A percentile compares a stretch with the other conserved stretches of the same genome.
Conservation (phyloP, 1,284 basidiomycete genomes). For the Ustilago bromivora region DNA sequence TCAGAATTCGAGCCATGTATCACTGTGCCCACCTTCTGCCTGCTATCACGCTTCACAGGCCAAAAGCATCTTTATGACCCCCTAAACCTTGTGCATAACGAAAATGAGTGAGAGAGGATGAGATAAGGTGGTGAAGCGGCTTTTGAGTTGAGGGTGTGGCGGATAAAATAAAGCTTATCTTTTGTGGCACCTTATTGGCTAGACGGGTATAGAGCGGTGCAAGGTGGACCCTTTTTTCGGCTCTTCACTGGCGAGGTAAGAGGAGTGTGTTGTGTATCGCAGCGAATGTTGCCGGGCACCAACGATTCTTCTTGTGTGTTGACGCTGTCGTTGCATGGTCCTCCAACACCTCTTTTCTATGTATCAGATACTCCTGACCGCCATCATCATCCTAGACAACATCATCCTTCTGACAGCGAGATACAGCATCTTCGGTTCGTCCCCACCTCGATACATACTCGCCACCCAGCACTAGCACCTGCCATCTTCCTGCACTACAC, state of each 20-base stretch:
- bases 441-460: not conserved
- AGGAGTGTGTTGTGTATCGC: not conserved
- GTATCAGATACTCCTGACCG: not conserved
- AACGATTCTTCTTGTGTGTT: not conserved
- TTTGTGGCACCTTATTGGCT: constrained; percentile 1
- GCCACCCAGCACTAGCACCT: not conserved
- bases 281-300: not conserved
- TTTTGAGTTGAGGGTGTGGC: not conserved
- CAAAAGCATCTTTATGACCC: not conserved
- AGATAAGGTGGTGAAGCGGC: constrained; percentile 1
- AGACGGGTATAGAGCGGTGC: not conserved
- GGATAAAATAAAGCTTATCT: constrained; percentile 8
- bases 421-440: too few species aligned
- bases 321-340: too few species aligned
- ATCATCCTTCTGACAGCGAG: not conserved
- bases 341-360: not conserved
- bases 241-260: not conserved
- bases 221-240: constrained; percentile 4
- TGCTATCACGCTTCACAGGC: not conserved
- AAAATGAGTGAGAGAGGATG: not conserved
- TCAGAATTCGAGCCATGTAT: not conserved
- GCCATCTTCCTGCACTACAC: not conserved
- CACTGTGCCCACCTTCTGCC: not conserved
- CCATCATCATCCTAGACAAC: not conserved
- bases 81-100: not conserved